phyloP scores from a whole-genome alignment of 495 filamentous ascomycete genomes.

The Gamarada debralockiae region DNA sequence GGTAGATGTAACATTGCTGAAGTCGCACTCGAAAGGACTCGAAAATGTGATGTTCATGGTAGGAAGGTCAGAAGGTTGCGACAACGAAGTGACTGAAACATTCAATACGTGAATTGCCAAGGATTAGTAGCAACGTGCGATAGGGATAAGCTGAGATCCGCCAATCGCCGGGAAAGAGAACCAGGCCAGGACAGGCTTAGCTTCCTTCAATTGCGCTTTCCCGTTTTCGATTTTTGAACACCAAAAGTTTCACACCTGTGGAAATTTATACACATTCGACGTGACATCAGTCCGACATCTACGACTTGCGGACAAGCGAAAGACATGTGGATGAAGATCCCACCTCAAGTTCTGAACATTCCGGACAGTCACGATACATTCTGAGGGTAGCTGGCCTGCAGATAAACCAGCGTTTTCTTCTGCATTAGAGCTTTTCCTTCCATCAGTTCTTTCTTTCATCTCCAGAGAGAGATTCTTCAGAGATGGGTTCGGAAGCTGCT shows the following conservation, averaged over 20 bases:
- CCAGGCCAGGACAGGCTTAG: no score
- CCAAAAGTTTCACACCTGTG: background rate
- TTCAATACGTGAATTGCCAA: no score
- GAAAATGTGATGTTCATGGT: no score
- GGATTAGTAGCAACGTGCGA: no score
- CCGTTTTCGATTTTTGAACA: constrained; percentile 1
- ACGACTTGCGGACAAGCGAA: background rate
- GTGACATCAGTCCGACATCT: background rate
- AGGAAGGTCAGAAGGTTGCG: no score
- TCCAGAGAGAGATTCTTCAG: background rate
- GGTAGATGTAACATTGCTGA: no score
- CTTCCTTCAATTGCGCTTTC: background rate
- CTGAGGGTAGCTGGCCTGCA: constrained; percentile 18
- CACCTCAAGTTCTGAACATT: background rate
- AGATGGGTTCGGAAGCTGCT: no score
- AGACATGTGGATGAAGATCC: constrained; percentile 1
- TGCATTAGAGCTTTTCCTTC: no score
- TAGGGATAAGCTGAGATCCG: no score
- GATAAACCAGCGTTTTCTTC: constrained; percentile 10
- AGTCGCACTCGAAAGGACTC: no score
- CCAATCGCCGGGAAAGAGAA: no score
- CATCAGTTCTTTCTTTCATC: background rate
- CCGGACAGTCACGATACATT: constrained; percentile 3
- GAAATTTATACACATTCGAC: background rate
- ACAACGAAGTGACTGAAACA: no score